Conservation (phyloP, 108 stramenopile species). For the Pseudonitzschia multistriata region DNA sequence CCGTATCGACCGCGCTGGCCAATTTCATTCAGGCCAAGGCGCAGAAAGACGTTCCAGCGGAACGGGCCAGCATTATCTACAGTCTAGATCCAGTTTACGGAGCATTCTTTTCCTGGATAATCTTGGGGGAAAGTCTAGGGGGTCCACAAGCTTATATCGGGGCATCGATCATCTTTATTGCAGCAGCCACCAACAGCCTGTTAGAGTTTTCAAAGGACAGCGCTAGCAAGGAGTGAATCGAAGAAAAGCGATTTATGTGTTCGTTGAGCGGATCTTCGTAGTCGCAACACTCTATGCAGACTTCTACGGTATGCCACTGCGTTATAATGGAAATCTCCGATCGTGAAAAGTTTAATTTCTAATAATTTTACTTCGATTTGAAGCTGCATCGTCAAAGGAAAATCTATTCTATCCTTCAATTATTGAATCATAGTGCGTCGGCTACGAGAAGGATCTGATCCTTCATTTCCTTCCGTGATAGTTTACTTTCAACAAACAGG, state of each 20-base stretch:
- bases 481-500: neutral
- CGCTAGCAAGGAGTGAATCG: neutral
- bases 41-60: slow-evolving; percentile 68
- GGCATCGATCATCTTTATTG: slow-evolving; percentile 70
- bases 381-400: too few relatives aligned
- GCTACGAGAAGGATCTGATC: slow-evolving; percentile 23
- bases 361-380: too few relatives aligned
- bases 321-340: too few relatives aligned
- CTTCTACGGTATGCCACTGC: too few relatives aligned
- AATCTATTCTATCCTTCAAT: neutral
- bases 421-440: slow-evolving; percentile 10
- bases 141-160: slow-evolving; percentile 52
- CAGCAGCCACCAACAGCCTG: slow-evolving; percentile 76
- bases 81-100: slow-evolving; percentile 91
- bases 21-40: slow-evolving; percentile 81
- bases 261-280: too few relatives aligned
- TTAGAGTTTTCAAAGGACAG: slow-evolving; percentile 47
- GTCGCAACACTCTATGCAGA: too few relatives aligned
- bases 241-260: slow-evolving; percentile 12
- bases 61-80: slow-evolving; percentile 83
- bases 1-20: slow-evolving; percentile 67
- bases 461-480: slow-evolving; percentile 23
- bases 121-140: slow-evolving; percentile 72
- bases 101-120: slow-evolving; percentile 68
- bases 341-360: too few relatives aligned